Base-by-base conservation (phyloP, 1,284 basidiomycete genomes). In the Sphaerobolus stellatus region DNA sequence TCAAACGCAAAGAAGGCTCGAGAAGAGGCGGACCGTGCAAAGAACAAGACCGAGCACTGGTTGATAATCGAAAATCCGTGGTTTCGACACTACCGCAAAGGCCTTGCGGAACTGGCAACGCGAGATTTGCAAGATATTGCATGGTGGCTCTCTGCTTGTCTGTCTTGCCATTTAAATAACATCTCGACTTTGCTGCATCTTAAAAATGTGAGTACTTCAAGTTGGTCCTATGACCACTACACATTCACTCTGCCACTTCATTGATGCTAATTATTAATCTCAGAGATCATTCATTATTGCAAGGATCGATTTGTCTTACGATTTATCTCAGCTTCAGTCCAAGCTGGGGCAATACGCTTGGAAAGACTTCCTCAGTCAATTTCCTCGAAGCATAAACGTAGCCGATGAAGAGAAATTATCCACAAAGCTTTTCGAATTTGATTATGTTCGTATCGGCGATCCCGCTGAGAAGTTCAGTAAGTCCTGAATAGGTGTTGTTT, bases 51-150 rank as follows among this genome's bases (percentile, higher is more conserved):
- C 8, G 46, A 54, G 11, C 52, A 49, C 18, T 54, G 52, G 52
- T n/a, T 54, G 11, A 48, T 54, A 9, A n/a, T 54, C 14, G n/a
- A 54, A 9, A 33, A 49, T 4, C 52, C 52, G 2, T 54, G 52
- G 52, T 40, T 33, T 34, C n/a, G 13, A n/a, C 5, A 16, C 14
- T 33, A 48, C 20, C 13, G 24, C 6, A 14, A 24, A n/a, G 18
- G 33, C 33, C 11, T 18, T 7, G 11, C 52, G 5, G 14, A 8
- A 7, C 6, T 54, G 16, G 31, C 27, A 20, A 8, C 4, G n/a
- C 5, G n/a, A 13, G 52, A 54, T 25, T 16, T 54, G 5, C 31
- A 40, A 27, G 52, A 54, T 25, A 48, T 54, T 3, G 25, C 28
- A 7, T 40, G 46, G 13, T 54, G 45, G 45, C 28, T 54, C 11